These are phyloP conservation scores for Pharus latifolius DNA, from an alignment of 176 grass and related monocot species.

Conservation along the genomic window DNA sequence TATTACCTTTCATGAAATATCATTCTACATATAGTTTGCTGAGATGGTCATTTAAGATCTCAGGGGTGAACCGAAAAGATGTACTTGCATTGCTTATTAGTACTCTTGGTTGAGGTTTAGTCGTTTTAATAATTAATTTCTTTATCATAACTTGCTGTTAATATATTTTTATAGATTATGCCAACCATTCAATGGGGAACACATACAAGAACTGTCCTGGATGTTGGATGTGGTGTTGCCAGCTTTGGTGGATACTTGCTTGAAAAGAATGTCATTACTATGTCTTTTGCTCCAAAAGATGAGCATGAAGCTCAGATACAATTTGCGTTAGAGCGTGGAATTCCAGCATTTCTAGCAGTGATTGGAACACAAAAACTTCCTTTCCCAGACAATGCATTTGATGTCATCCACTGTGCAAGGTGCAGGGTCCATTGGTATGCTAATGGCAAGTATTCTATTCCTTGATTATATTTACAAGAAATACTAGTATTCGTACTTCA, in stretches of 20 bases:
- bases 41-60: not conserved
- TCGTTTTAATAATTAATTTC: not conserved
- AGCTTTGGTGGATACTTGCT: constrained; percentile 88
- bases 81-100: not conserved
- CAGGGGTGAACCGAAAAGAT: not conserved
- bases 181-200: constrained; percentile 55
- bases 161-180: constrained; percentile 45
- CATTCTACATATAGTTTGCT: no score
- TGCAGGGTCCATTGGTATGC: constrained; percentile 89
- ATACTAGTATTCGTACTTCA: no score
- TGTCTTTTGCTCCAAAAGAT: constrained; percentile 94
- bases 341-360: constrained; percentile 81
- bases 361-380: constrained; percentile 80
- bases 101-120: not conserved
- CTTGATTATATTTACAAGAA: not conserved
- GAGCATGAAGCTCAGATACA: constrained; percentile 98
- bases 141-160: not conserved
- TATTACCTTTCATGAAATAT: not conserved
- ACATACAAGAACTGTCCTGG: constrained; percentile 62
- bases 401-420: constrained; percentile 77
- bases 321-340: constrained; percentile 84
- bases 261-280: constrained; percentile 75
- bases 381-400: constrained; percentile 83
- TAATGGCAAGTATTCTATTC: constrained; percentile 39
- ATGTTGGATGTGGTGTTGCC: constrained; percentile 96